Evolutionary conservation across 2,329 filamentous ascomycete species (phyloP).

Genomic region (Lasiodiplodia citricola): DNA sequence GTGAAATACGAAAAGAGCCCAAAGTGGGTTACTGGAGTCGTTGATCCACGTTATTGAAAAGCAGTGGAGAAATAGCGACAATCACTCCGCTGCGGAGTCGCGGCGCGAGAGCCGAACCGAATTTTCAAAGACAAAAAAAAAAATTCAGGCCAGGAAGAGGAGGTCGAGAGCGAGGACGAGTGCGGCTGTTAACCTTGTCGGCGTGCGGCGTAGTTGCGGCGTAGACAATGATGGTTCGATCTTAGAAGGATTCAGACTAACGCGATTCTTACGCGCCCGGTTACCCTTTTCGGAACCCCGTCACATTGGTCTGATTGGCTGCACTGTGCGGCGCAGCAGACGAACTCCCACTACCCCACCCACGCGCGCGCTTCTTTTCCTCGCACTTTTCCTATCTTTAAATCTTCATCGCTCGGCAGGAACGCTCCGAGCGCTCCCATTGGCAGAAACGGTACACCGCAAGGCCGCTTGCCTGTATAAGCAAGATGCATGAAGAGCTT

Average conservation of each 20-base stretch:
- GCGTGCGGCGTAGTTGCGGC: constrained; percentile 9
- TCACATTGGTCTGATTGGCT: not conserved
- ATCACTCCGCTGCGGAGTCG: not conserved
- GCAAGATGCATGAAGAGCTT: constrained; percentile 10
- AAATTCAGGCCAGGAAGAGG: not conserved
- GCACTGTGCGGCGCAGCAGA: constrained; percentile 9
- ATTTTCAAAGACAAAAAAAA: not conserved
- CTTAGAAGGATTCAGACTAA: not conserved
- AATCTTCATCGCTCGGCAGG: not conserved
- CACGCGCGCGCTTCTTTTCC: constrained; percentile 6
- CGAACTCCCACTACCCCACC: not conserved
- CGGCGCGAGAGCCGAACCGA: not conserved
- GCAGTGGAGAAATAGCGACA: not conserved
- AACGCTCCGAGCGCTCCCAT: not conserved
- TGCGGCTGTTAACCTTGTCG: not conserved
- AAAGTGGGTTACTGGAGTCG: not conserved
- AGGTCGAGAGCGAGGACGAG: not conserved
- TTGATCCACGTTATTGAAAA: not conserved
- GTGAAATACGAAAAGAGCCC: not conserved
- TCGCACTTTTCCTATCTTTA: constrained; percentile 8
- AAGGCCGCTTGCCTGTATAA: not conserved
- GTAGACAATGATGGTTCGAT: not conserved
- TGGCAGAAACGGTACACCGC: not conserved
- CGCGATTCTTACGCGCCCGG: constrained; percentile 2
- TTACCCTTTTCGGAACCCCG: not conserved